phyloP scores from a whole-genome alignment of 495 filamentous ascomycete genomes.

The Cryomyces antarcticus region DNA sequence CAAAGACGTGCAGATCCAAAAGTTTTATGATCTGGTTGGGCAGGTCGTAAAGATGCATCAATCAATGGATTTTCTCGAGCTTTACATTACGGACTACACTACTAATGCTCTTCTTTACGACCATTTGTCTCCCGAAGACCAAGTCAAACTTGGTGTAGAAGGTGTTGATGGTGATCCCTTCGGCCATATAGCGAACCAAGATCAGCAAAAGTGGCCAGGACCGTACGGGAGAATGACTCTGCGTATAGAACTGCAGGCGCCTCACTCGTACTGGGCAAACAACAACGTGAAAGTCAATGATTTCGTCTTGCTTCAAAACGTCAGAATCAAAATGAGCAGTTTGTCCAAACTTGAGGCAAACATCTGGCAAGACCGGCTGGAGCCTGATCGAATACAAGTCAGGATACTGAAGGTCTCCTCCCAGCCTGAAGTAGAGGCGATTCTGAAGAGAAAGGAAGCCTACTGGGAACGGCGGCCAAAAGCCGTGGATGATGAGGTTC shows the following conservation, averaged over 20 bases:
- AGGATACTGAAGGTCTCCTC: too few species aligned
- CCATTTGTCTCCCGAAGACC: slow-evolving; percentile 26
- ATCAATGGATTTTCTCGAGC: slow-evolving; percentile 24
- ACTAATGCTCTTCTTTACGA: slow-evolving; percentile 38
- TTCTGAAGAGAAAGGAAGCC: slow-evolving; percentile 39
- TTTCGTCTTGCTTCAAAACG: slow-evolving; percentile 48
- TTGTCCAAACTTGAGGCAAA: slow-evolving; percentile 42
- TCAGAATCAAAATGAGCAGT: slow-evolving; percentile 39
- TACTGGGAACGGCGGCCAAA: slow-evolving; percentile 23
- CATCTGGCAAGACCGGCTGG: slow-evolving; percentile 38
- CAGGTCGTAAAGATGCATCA: slow-evolving; percentile 48
- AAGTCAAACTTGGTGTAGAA: slow-evolving; percentile 13
- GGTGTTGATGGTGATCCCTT: slow-evolving; percentile 28
- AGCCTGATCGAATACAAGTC: too few species aligned
- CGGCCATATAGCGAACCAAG: slow-evolving; percentile 21
- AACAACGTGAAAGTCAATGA: slow-evolving; percentile 32
- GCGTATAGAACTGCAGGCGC: slow-evolving; percentile 49
- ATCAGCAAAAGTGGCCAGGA: slow-evolving; percentile 43
- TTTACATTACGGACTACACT: slow-evolving; percentile 84
- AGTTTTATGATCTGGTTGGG: slow-evolving; percentile 52
- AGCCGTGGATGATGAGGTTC: slow-evolving; percentile 20
- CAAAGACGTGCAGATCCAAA: slow-evolving; percentile 34
- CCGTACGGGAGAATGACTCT: slow-evolving; percentile 59
- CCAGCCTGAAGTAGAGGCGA: slow-evolving; percentile 30
- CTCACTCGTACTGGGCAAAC: slow-evolving; percentile 39